Percentiles rank a stretch among this genome's conserved stretches.
Evolutionary conservation across 192 early-diverging fungal genomes (phyloP).

Genomic region (Chytriomyces confervae): DNA sequence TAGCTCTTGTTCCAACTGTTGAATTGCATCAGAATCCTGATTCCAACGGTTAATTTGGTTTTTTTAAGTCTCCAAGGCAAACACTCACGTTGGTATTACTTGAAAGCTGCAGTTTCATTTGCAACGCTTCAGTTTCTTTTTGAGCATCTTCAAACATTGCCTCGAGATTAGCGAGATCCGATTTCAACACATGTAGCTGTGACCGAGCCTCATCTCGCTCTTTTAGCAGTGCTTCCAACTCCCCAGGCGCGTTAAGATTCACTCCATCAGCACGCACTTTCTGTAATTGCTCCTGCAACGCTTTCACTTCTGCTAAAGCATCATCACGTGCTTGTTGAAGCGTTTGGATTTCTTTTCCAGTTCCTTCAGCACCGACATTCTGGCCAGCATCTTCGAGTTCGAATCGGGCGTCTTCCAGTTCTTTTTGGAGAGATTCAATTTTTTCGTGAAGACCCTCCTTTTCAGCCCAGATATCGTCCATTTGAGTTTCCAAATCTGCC

Average conservation of each 20-base stretch:
- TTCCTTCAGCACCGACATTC: not conserved
- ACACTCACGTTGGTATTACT: not conserved
- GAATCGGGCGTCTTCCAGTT: not conserved
- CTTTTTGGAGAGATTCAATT: not conserved
- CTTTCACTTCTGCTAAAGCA: slow-evolving; percentile 1
- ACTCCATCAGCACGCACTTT: slow-evolving; percentile 7
- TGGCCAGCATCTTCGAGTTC: not conserved
- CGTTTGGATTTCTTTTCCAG: not conserved
- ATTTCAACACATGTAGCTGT: not conserved
- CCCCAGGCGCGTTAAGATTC: not conserved
- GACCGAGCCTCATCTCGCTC: slow-evolving; percentile 27
- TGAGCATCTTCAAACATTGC: slow-evolving; percentile 36
- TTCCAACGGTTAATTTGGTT: not conserved
- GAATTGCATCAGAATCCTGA: not conserved
- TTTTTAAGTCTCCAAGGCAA: not conserved
- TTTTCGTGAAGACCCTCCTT: slow-evolving; percentile 6
- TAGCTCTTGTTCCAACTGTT: not conserved
- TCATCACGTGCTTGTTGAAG: slow-evolving; percentile 3
- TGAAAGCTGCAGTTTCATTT: not conserved
- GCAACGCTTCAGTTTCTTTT: slow-evolving; percentile 20
- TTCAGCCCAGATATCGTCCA: not conserved
- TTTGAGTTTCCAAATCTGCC: not conserved
- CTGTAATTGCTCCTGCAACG: slow-evolving; percentile 15
- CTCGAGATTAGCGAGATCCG: slow-evolving; percentile 22
- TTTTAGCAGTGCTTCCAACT: slow-evolving; percentile 8